Evolutionary conservation across 108 stramenopile species (phyloP).

Genomic region (Skeletonema costatum): DNA sequence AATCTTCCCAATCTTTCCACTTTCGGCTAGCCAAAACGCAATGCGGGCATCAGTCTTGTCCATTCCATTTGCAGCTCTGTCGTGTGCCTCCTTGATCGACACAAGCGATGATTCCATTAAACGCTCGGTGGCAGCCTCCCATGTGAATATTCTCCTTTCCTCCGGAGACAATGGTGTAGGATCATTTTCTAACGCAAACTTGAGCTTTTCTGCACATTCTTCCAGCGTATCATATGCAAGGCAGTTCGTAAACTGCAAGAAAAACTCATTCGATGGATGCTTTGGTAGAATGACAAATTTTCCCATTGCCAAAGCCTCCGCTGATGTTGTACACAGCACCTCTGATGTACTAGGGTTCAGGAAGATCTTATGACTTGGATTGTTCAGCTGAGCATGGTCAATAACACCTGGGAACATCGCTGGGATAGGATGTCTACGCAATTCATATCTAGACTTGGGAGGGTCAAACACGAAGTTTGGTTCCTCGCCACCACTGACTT

Average conservation of each 20-base stretch:
- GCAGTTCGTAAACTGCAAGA: conserved; percentile 82
- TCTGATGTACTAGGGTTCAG: conserved; percentile 90
- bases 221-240: conserved; percentile 72
- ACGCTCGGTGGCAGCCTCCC: conserved; percentile 95
- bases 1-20: conserved; percentile 57
- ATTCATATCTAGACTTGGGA: conserved; percentile 70
- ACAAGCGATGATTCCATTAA: conserved; percentile 65
- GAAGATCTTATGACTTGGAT: conserved; percentile 84
- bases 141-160: conserved; percentile 68
- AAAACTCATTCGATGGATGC: conserved; percentile 92
- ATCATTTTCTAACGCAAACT: conserved; percentile 67
- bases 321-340: conserved; percentile 94
- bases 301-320: conserved; percentile 96
- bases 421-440: conserved; percentile 66
- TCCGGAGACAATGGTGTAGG: conserved; percentile 82
- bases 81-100: conserved; percentile 56
- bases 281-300: conserved; percentile 88
- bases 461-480: conserved; percentile 64
- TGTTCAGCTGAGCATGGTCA: conserved; percentile 87
- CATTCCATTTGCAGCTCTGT: conserved; percentile 49
- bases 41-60: conserved; percentile 62
- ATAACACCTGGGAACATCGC: conserved; percentile 82
- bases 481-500: conserved; percentile 1
- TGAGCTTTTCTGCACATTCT: conserved; percentile 73
- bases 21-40: conserved; percentile 58